These are phyloP conservation scores for Turnera subulata DNA, from an alignment of 345 rosid species.

Conservation along the genomic window DNA sequence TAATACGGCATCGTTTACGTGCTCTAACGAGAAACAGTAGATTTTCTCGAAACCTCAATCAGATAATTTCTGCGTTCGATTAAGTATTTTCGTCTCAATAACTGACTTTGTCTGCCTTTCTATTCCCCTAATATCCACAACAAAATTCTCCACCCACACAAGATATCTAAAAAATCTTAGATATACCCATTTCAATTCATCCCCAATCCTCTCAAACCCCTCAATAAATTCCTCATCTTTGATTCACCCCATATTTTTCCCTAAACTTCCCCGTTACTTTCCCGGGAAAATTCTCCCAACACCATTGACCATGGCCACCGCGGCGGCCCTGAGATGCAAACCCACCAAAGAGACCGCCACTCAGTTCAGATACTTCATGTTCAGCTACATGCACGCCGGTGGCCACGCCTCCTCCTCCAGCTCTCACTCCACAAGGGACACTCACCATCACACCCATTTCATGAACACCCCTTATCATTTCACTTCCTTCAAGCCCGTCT, in stretches of 20 bases:
- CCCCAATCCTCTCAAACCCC: conserved; percentile 7
- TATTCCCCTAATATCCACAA: background rate
- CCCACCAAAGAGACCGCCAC: conserved; percentile 54
- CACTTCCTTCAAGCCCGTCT: conserved; percentile 56
- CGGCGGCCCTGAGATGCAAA: conserved; percentile 49
- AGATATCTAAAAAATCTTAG: conserved; percentile 7
- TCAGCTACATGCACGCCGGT: conserved; percentile 52
- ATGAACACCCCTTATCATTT: conserved; percentile 38
- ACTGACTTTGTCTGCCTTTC: background rate
- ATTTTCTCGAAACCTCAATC: background rate
- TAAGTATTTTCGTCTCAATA: too few relatives aligned
- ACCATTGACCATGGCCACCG: conserved; percentile 54
- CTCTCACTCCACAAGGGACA: conserved; percentile 38
- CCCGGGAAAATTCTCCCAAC: conserved; percentile 6
- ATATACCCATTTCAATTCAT: conserved; percentile 11
- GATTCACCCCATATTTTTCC: background rate
- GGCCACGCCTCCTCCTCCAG: conserved; percentile 41
- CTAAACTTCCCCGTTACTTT: too few relatives aligned
- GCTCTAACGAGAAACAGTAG: background rate
- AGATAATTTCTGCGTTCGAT: conserved; percentile 5
- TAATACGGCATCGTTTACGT: too few relatives aligned
- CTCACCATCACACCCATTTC: conserved; percentile 47
- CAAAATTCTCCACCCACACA: conserved; percentile 4
- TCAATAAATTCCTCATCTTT: background rate
- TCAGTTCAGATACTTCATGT: conserved; percentile 59